A percentile compares a stretch with the other conserved stretches of the same genome.
Conservation (phyloP, 306 rosid species). For the barrel medic (Medicago truncatula) region DNA sequence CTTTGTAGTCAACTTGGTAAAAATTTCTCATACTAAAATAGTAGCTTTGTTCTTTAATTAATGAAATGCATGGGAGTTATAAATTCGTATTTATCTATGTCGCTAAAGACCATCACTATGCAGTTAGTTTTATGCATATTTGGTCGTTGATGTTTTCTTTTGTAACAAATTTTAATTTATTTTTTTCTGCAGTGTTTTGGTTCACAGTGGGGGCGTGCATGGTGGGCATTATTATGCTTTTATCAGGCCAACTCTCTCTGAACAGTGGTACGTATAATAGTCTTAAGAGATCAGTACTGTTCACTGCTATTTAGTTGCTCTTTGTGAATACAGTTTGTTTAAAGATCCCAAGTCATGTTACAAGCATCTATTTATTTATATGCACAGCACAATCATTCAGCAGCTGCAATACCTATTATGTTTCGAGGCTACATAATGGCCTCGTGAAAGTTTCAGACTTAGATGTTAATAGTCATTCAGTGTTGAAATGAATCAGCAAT, state of each 20-base stretch:
- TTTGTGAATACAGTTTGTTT: neutral
- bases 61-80: neutral
- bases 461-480: constrained; percentile 6
- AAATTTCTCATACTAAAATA: neutral
- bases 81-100: constrained; percentile 12
- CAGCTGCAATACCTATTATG: neutral
- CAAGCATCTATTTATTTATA: constrained; percentile 10
- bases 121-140: constrained; percentile 10
- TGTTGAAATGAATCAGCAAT: constrained; percentile 13
- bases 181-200: constrained; percentile 74
- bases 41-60: constrained; percentile 4
- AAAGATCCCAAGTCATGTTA: constrained; percentile 11
- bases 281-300: constrained; percentile 18
- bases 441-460: constrained; percentile 13
- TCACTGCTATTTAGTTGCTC: constrained; percentile 4
- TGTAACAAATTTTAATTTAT: constrained; percentile 16
- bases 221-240: constrained; percentile 98
- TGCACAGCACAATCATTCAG: neutral
- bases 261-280: constrained; percentile 71
- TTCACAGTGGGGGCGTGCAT: constrained; percentile 97
- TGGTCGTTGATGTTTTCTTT: constrained; percentile 19
- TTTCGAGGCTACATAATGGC: neutral
- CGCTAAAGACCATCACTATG: neutral
- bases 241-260: constrained; percentile 96
- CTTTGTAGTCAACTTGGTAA: neutral